A percentile compares a stretch with the other conserved stretches of the same genome.
Conservation (phyloP, 1,284 basidiomycete genomes). For the Fistulinella staudtii region DNA sequence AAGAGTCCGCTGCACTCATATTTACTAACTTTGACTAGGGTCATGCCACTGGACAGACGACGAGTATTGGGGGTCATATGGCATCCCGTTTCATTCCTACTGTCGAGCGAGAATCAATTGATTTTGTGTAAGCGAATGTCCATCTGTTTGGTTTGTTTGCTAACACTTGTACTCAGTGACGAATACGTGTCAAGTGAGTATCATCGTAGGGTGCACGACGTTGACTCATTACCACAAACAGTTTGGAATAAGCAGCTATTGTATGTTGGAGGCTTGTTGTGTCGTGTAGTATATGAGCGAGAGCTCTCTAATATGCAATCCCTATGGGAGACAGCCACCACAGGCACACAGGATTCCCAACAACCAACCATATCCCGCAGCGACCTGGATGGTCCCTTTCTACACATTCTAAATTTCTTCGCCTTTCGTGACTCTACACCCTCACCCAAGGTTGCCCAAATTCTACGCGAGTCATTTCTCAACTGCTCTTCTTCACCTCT, state of each 20-base stretch:
- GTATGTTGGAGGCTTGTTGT: slow-evolving; percentile 76
- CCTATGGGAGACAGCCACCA: slow-evolving; percentile 38
- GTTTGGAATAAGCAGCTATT: slow-evolving; percentile 87
- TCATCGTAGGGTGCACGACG: too few species aligned
- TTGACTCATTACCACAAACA: neutral
- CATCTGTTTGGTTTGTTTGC: neutral
- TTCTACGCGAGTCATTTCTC: slow-evolving; percentile 80
- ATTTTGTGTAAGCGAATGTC: slow-evolving; percentile 47
- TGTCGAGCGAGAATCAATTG: slow-evolving; percentile 93
- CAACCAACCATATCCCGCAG: slow-evolving; percentile 34
- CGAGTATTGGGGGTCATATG: slow-evolving; percentile 89
- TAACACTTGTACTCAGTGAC: neutral
- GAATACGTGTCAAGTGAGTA: neutral
- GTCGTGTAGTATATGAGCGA: slow-evolving; percentile 81
- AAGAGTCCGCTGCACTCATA: neutral
- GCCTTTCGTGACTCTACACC: slow-evolving; percentile 83
- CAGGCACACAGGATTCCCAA: too few species aligned
- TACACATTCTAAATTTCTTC: slow-evolving; percentile 87
- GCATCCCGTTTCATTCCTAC: slow-evolving; percentile 94
- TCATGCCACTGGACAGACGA: slow-evolving; percentile 89
- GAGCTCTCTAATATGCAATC: slow-evolving; percentile 62
- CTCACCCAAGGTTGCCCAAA: slow-evolving; percentile 66
- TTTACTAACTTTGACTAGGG: slow-evolving; percentile 41
- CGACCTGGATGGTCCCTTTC: slow-evolving; percentile 52
- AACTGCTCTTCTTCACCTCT: slow-evolving; percentile 50